A percentile compares a stretch with the other conserved stretches of the same genome.
These are phyloP conservation scores for Neurospora sp. DNA, from an alignment of 495 filamentous ascomycete species.

Conservation along the genomic window DNA sequence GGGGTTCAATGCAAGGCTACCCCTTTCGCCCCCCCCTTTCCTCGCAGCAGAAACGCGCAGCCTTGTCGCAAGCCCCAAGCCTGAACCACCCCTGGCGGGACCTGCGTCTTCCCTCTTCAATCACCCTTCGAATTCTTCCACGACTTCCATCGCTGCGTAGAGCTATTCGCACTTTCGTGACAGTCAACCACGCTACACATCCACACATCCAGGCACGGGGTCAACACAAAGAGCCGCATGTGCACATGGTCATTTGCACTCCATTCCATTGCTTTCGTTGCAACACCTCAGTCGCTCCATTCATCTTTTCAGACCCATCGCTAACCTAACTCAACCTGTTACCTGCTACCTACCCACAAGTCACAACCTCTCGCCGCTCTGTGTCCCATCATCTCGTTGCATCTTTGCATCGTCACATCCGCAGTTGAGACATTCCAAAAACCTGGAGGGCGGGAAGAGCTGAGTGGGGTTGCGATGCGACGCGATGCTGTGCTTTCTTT, in stretches of 20 bases:
- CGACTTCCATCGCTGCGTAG: background rate
- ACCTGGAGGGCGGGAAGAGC: background rate
- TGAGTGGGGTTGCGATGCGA: background rate
- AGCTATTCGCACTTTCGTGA: background rate
- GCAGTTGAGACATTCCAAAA: background rate
- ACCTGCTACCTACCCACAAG: background rate
- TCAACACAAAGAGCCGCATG: background rate
- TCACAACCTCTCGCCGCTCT: background rate
- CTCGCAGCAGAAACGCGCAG: background rate
- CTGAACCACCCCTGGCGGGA: background rate
- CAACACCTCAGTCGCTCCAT: background rate
- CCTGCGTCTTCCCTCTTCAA: background rate
- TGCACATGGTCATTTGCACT: background rate
- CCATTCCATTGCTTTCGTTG: background rate
- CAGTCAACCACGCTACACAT: background rate
- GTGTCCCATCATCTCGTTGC: no score
- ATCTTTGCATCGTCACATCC: background rate
- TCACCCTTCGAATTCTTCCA: background rate
- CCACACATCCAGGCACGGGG: background rate
- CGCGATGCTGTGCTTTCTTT: background rate
- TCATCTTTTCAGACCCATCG: background rate
- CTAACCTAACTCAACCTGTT: background rate
- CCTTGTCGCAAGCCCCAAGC: background rate
- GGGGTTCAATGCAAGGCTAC: background rate
- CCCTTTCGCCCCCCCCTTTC: background rate